Evolutionary conservation across 2,329 filamentous ascomycete species (phyloP), one percentile per base, ranked within the genome.

Genomic region (Dactylella cylindrospora): DNA sequence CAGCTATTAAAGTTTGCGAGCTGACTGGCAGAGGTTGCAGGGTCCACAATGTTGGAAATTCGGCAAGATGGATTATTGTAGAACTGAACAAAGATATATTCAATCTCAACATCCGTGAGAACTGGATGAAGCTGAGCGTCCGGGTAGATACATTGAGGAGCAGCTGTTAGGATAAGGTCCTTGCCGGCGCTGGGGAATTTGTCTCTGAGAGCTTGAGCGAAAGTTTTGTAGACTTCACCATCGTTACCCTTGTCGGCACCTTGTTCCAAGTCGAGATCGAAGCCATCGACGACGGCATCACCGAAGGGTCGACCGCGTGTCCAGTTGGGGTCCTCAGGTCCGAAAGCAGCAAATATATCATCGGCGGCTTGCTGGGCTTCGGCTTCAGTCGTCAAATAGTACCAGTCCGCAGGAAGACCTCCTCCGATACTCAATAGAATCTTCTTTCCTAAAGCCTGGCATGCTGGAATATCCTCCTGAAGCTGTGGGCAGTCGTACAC

Each of bases 251-350:
- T 28, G 31, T 26, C 45, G 15, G 57, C 57, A n/a, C 43, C 49
- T 70, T 66, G 15, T 55, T 66, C 5, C 60, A 66, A 65, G 71
- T 70, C 69, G 70, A 68, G 52, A 66, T 80, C 78, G 68, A 76
- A 80, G 12, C 78, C 76, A 66, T 81, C 77, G 25, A 81, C 75
- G 2, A 75, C 69, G 20, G 75, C 74, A 54, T 73, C 68, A 23
- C 77, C 77, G 57, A 79, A 77, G 10, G 78, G 77, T 19, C 78
- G 72, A 2, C 69, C 71, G 13, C 73, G 74, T 3, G 43, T 39
- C 57, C 57, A 64, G 3, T 3, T 17, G 2, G 43, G 1, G 31
- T 55, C 44, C 0, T 5, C 7, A 9, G 57, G 57, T 23, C 74
- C 77, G 60, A 77, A 78, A 0, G 74, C 71, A 10, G 74, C 69